Conservation (phyloP, 208 protist genomes). For the Perkinsela sp. region DNA sequence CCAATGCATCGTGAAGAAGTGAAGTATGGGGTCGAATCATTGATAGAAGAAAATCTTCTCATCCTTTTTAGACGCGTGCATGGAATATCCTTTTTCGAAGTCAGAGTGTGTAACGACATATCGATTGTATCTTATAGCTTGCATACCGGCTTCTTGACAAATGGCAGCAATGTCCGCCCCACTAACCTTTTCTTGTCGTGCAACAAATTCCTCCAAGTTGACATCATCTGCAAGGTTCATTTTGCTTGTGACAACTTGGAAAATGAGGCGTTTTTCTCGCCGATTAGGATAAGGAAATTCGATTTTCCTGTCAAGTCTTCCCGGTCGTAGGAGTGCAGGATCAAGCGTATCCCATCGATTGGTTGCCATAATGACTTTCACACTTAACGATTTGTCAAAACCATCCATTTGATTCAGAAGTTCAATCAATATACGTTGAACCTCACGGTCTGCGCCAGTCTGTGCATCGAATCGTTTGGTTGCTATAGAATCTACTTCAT, state of each 20-base stretch:
- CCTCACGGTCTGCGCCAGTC: conserved; percentile 90
- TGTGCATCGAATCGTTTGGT: conserved; percentile 99
- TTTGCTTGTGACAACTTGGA: conserved; percentile 88
- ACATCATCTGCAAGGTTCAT: conserved; percentile 94
- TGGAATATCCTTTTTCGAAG: conserved; percentile 92
- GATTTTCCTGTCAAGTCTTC: conserved; percentile 82
- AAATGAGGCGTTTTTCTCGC: conserved; percentile 94
- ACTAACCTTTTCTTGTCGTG: conserved; percentile 87
- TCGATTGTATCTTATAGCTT: conserved; percentile 96
- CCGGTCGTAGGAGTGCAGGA: conserved; percentile 91
- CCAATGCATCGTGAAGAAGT: too few species aligned
- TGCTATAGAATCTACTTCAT: conserved; percentile 98
- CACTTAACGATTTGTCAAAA: conserved; percentile 92
- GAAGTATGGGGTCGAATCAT: too few species aligned
- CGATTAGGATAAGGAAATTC: conserved; percentile 94
- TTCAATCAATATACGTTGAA: conserved; percentile 97
- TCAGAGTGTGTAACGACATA: conserved; percentile 96
- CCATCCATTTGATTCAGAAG: conserved; percentile 99
- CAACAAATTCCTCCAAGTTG: conserved; percentile 85
- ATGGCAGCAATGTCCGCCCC: conserved; percentile 95
- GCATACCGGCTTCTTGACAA: conserved; percentile 93
- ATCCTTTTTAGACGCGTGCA: conserved; percentile 15
- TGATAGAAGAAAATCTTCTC: conserved; percentile 19
- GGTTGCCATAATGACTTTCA: conserved; percentile 99
- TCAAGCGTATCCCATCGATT: conserved; percentile 97